A percentile compares a stretch with the other conserved stretches of the same genome.
Evolutionary conservation across 352 stramenopile species (phyloP).

Genomic region (Phytophthora cajani): DNA sequence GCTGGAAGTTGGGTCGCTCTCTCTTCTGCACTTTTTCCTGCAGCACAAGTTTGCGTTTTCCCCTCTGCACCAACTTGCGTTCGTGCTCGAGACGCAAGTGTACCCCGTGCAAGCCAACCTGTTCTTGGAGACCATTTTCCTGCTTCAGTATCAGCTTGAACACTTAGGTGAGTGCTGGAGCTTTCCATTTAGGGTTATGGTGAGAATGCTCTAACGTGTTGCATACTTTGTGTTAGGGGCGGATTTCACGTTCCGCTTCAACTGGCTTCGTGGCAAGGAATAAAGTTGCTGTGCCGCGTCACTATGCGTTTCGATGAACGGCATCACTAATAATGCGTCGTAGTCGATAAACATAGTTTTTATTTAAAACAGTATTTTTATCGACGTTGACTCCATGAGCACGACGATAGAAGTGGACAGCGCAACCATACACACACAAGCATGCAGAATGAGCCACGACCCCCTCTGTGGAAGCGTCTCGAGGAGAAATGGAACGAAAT

Average conservation of each 20-base stretch:
- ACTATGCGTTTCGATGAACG: too few relatives aligned
- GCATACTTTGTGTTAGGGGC: constrained; percentile 9
- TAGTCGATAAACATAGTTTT: not conserved
- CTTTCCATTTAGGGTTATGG: too few relatives aligned
- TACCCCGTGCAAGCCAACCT: constrained; percentile 13
- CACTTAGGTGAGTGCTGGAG: constrained; percentile 16
- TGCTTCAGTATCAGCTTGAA: constrained; percentile 28
- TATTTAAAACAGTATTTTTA: not conserved
- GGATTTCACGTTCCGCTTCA: constrained; percentile 38
- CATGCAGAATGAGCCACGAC: not conserved
- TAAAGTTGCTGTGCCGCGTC: not conserved
- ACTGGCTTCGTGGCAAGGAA: constrained; percentile 17
- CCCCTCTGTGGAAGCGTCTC: not conserved
- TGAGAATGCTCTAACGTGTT: not conserved
- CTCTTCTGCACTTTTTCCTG: constrained; percentile 32
- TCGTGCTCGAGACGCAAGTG: constrained; percentile 44
- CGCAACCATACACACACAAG: not conserved
- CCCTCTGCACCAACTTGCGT: constrained; percentile 39
- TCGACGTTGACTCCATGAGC: not conserved
- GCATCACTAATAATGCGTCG: not conserved
- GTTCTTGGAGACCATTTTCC: constrained; percentile 20
- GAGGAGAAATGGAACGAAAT: constrained; percentile 1
- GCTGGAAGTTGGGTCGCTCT: constrained; percentile 47
- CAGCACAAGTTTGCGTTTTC: constrained; percentile 37
- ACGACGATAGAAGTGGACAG: not conserved